Percentiles rank a stretch among this genome's conserved stretches.
Conservation (phyloP, 305 asterid genomes). For the Fraxinus baroniana region DNA sequence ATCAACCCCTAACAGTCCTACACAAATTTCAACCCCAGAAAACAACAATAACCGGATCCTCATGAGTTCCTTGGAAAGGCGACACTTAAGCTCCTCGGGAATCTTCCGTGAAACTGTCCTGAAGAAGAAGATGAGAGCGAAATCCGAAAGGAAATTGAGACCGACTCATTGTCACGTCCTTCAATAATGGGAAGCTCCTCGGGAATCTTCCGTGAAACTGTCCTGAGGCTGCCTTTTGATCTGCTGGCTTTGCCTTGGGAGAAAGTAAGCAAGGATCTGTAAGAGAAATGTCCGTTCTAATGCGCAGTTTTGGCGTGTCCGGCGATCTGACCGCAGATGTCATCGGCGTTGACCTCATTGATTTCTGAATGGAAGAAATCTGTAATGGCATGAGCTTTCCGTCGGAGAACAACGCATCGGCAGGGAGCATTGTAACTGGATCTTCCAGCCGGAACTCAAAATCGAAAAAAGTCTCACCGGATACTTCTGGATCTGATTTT, state of each 20-base stretch:
- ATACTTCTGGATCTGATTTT: conserved; percentile 59
- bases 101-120: neutral
- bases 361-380: neutral
- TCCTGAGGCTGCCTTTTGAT: conserved; percentile 33
- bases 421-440: conserved; percentile 77
- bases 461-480: conserved; percentile 47
- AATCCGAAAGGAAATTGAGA: conserved; percentile 21
- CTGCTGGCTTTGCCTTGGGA: conserved; percentile 19
- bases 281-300: neutral
- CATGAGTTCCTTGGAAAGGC: too few relatives aligned
- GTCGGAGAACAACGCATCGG: conserved; percentile 30
- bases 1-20: too few relatives aligned
- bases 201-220: conserved; percentile 27
- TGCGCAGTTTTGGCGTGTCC: neutral
- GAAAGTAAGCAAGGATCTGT: conserved; percentile 26
- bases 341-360: neutral
- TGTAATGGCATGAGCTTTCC: conserved; percentile 10
- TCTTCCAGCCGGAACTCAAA: conserved; percentile 82
- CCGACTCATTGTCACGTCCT: conserved; percentile 22
- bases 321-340: neutral
- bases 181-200: conserved; percentile 30
- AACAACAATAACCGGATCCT: too few relatives aligned
- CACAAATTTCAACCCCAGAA: too few relatives aligned
- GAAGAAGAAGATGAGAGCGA: conserved; percentile 28
- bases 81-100: too few relatives aligned